Conservation (phyloP, 495 filamentous ascomycete species). For the Hypoxylon intermedium region DNA sequence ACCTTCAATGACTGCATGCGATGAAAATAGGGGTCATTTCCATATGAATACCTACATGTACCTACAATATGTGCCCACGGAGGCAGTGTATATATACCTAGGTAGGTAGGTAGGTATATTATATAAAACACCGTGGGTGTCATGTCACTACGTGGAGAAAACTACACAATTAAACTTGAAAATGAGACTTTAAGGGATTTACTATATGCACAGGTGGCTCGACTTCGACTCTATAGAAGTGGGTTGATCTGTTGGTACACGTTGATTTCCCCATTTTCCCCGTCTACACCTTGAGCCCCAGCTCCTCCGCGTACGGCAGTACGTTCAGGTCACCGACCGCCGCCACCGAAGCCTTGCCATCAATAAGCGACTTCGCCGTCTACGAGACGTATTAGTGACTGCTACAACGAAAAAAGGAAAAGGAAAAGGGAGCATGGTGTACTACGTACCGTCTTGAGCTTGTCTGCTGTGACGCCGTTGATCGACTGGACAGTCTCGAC, state of each 20-base stretch:
- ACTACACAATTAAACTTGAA: constrained; percentile 28
- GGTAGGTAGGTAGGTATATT: no score
- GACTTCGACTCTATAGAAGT: constrained; percentile 48
- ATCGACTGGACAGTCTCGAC: constrained; percentile 80
- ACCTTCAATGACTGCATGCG: no score
- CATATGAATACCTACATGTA: no score
- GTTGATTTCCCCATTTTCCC: constrained; percentile 39
- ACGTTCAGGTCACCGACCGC: constrained; percentile 87
- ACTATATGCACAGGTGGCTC: constrained; percentile 59
- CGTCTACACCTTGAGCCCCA: constrained; percentile 91
- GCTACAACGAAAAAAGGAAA: not conserved
- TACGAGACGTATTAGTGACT: constrained; percentile 45
- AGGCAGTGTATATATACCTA: no score
- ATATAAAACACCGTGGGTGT: no score
- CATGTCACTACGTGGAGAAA: not conserved
- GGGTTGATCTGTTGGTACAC: constrained; percentile 60
- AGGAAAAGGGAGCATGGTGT: constrained; percentile 35
- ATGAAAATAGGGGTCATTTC: no score
- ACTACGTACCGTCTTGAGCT: constrained; percentile 89
- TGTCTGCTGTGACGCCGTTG: constrained; percentile 78
- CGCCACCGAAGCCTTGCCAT: constrained; percentile 85
- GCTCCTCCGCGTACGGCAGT: constrained; percentile 90
- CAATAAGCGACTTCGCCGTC: constrained; percentile 84
- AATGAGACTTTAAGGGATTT: constrained; percentile 50
- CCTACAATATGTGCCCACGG: no score